Evolutionary conservation across 495 filamentous ascomycete genomes (phyloP), one percentile per base, ranked within the genome.

Genomic region (Chaetomium tenue): DNA sequence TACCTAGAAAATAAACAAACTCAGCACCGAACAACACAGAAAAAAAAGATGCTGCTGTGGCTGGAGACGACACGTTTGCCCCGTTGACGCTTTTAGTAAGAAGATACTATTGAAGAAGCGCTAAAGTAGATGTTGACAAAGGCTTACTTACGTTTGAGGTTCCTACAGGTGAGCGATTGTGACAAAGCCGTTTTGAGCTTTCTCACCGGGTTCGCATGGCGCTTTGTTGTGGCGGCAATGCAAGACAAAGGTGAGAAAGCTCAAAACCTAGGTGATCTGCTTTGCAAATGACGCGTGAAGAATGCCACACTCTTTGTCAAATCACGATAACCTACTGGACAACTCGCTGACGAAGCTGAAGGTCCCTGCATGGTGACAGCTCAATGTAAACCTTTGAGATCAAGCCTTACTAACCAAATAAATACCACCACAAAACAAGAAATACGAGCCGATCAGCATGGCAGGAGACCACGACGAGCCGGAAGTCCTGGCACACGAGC

Each of bases 401-500:
- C n/a, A 50, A 50, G 20, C 20, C n/a, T 50, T 20, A 25, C n/a
- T 5, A 28, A 13, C 9, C 23, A 52, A 6, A 15, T 3, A 20
- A 20, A 7, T 23, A 2, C 46, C n/a, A 6, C 46, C 46, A 50
- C 18, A 6, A 13, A 47, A 47, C 2, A 25, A 7, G 25, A 52
- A 13, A 52, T 12, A 5, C 22, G 22, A 52, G 3, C 5, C 18
- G 20, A 50, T 22, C 9, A 37, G 20, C 7, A 52, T 25, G 22
- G 15, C 18, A 52, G 28, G 26, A 51, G 15, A 48, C 63, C 11
- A 28, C 15, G 48, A 57, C 0, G 72, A 75, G 16, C 51, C 47
- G 18, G 65, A 66, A 40, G 72, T 70, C 22, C 64, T 58, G 11
- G 22, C 56, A 15, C 26, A 63, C 20, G 33, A 44, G 13, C 67